phyloP scores from a whole-genome alignment of 192 early-diverging fungal species.

The Dimargaris xerosporica region DNA sequence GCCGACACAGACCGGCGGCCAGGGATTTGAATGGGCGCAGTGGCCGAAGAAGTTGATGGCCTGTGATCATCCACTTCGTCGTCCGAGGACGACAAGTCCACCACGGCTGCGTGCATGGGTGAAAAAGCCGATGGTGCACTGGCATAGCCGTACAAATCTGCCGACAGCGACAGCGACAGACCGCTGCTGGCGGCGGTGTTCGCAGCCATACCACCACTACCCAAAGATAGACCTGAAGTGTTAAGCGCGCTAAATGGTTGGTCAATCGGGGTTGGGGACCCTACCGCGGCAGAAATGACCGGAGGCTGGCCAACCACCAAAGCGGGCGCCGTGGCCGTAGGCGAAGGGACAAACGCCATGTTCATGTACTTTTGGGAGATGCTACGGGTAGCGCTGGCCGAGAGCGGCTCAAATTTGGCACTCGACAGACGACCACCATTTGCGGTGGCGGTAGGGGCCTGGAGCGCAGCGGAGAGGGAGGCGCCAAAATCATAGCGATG shows the following conservation, averaged over 20 bases:
- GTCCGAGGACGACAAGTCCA: no score
- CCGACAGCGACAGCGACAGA: no score
- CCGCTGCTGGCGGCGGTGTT: no score
- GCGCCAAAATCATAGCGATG: constrained; percentile 24
- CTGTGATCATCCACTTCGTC: no score
- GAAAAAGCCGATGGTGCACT: no score
- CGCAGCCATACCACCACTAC: no score
- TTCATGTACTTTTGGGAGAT: constrained; percentile 12
- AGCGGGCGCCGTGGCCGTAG: not conserved
- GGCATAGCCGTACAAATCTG: no score
- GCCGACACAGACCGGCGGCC: no score
- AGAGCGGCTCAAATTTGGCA: constrained; percentile 4
- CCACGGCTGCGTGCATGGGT: no score
- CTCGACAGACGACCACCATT: not conserved
- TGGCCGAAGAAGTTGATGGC: no score
- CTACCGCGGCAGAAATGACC: not conserved
- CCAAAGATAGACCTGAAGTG: no score
- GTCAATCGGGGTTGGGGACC: not conserved
- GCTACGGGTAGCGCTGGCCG: constrained; percentile 12
- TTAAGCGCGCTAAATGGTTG: not conserved
- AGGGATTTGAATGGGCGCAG: no score
- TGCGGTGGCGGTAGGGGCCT: not conserved
- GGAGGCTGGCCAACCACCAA: not conserved
- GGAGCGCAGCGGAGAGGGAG: constrained; percentile 19
- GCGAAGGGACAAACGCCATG: not conserved